Base-by-base conservation (phyloP, 106 monocot species). In the Posidonia australis region DNA sequence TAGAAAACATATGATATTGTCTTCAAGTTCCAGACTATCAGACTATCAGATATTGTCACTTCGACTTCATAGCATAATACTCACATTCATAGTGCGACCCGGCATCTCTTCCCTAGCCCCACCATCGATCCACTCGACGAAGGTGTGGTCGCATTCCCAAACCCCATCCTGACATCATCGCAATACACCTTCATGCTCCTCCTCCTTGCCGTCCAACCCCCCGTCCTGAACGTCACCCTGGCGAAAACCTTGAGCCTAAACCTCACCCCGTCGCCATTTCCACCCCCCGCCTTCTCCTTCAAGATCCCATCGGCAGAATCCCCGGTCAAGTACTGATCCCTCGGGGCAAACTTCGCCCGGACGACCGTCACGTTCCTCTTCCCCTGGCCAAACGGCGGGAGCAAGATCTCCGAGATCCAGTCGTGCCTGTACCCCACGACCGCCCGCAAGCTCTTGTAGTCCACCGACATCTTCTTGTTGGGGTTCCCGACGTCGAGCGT, bases 401-500 rank as follows among this genome's bases (percentile, higher is more conserved):
- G 77, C 5, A 59, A 41, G 17, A 74, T 67, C 14, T 46, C 60
- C 5, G 68, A 48, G 42, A 83, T 27, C 27, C 21, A 9, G 13
- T 64, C 54, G 9, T 32, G 13, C 1, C 24, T 70, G 69, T 77
- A 75, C 63, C 60, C 9, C 31, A 72, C 65, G 7, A 17, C 49
- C 14, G 83, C 68, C 13, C 45, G 18, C 57, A 87, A 20, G 25
- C 11, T 25, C 14, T 76, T 76, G 67, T 83, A 87, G 54, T 70
- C 59, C 44, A 83, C 53, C 25, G 72, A 28, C 53, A 87, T 74
- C 83, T 78, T 87, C 42, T 62, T 61, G 66, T 87, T 87, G 44
- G 83, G 80, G 69, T 87, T 87, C 24, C 47, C 17, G 13, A 76
- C 62, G 29, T 53, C 43, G 19, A 76, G 19, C 22, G 56, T 64